A percentile compares a stretch with the other conserved stretches of the same genome.
Evolutionary conservation across 768 basidiomycete genomes (phyloP).

Genomic region (Agrocybe chaxingu): DNA sequence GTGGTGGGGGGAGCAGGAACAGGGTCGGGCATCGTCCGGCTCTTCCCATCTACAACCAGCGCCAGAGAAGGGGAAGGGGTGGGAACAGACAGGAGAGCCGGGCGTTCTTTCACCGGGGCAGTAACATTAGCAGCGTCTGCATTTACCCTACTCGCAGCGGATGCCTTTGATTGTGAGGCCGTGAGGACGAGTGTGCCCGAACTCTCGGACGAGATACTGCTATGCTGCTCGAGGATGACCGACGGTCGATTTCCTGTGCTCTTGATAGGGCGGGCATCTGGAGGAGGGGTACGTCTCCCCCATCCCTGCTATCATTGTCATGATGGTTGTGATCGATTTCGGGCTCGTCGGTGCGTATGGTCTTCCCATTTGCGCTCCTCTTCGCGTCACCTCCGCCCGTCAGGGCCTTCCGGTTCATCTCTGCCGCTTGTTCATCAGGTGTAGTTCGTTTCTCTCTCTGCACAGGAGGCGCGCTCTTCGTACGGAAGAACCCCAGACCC

Average conservation of each 20-base stretch:
- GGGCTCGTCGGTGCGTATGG: neutral
- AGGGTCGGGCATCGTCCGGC: too few relatives aligned
- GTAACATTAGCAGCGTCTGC: neutral
- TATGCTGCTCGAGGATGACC: conserved; percentile 26
- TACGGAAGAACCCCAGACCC: conserved; percentile 48
- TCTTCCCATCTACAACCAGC: too few relatives aligned
- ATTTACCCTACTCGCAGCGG: neutral
- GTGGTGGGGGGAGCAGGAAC: too few relatives aligned
- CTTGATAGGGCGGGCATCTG: conserved; percentile 19
- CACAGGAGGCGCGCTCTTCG: conserved; percentile 57
- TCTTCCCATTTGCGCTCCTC: conserved; percentile 5
- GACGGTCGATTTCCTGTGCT: conserved; percentile 13
- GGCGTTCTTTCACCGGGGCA: too few relatives aligned
- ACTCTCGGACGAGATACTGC: conserved; percentile 21
- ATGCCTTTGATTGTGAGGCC: neutral
- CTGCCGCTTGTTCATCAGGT: conserved; percentile 5
- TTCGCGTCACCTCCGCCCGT: conserved; percentile 6
- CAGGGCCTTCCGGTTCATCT: neutral
- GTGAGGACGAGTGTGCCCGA: neutral
- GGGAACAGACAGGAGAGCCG: too few relatives aligned
- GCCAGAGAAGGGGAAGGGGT: too few relatives aligned
- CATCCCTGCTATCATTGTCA: neutral
- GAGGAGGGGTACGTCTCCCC: conserved; percentile 1
- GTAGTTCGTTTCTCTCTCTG: conserved; percentile 30
- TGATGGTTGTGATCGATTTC: neutral